phyloP scores from a whole-genome alignment of 2,329 filamentous ascomycete genomes.

The Botrytis squamosa region DNA sequence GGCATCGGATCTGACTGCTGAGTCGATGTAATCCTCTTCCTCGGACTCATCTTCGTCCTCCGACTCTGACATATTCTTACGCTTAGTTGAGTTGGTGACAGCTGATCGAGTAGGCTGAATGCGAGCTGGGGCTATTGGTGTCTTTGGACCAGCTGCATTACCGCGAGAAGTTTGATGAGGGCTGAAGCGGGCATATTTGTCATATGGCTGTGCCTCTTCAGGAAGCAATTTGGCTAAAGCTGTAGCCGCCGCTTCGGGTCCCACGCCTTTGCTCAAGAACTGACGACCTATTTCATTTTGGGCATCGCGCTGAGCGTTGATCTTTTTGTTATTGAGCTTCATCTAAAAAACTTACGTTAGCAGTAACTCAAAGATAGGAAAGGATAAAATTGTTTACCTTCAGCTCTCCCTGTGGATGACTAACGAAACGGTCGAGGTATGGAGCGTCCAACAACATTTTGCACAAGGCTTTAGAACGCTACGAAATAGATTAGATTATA shows the following conservation, averaged over 20 bases:
- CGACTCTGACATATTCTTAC: slow-evolving; percentile 4
- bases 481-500: not conserved
- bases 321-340: slow-evolving; percentile 33
- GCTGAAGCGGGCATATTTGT: not conserved
- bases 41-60: slow-evolving; percentile 20
- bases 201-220: not conserved
- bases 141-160: not conserved
- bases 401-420: slow-evolving; percentile 28
- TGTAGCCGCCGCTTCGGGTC: not conserved
- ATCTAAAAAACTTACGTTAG: slow-evolving; percentile 23
- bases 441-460: slow-evolving; percentile 34
- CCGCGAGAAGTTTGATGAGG: too few relatives aligned
- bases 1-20: not conserved
- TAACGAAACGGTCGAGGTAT: slow-evolving; percentile 25
- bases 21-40: slow-evolving; percentile 18
- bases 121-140: not conserved
- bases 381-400: slow-evolving; percentile 26
- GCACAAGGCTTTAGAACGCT: slow-evolving; percentile 31
- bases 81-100: not conserved
- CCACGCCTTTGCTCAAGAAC: slow-evolving; percentile 21
- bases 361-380: not conserved
- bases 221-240: not conserved
- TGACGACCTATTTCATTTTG: slow-evolving; percentile 33
- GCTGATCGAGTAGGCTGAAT: not conserved
- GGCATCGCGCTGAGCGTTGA: slow-evolving; percentile 32